Conservation (phyloP, 805 yeast genomes). For the Saccharomycopsis capsularis region DNA sequence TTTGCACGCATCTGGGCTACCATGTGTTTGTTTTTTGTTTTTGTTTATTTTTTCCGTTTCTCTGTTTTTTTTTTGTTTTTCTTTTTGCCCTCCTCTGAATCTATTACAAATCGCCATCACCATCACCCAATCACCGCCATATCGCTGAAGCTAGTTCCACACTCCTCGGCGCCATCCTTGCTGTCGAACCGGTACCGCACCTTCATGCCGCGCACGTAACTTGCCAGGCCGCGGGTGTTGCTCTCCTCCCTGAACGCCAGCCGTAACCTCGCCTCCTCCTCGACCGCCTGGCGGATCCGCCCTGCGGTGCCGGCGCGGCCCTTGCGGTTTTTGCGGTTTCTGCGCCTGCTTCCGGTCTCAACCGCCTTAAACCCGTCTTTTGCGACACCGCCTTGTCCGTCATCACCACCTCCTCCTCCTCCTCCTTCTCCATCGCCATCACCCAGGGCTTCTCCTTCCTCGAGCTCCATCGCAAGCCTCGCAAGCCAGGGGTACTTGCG, state of each 20-base stretch:
- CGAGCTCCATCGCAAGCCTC: background rate
- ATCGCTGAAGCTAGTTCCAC: slow-evolving; percentile 2
- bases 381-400: too few species aligned
- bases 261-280: background rate
- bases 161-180: background rate
- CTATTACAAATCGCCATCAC: too few species aligned
- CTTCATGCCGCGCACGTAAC: background rate
- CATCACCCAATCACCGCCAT: background rate
- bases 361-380: slow-evolving; percentile 3
- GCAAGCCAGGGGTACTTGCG: background rate
- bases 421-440: background rate
- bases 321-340: slow-evolving; percentile 1
- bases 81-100: too few species aligned
- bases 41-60: too few species aligned
- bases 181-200: background rate
- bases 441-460: background rate
- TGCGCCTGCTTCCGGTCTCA: background rate
- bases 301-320: background rate
- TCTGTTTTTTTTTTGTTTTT: too few species aligned
- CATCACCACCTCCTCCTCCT: background rate
- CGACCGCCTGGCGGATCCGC: background rate
- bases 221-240: background rate
- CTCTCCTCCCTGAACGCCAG: background rate
- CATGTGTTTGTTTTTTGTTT: too few species aligned
- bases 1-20: too few species aligned